These are phyloP conservation scores for Termitomyces sp. DNA, from an alignment of 1,284 basidiomycete species.

Conservation along the genomic window DNA sequence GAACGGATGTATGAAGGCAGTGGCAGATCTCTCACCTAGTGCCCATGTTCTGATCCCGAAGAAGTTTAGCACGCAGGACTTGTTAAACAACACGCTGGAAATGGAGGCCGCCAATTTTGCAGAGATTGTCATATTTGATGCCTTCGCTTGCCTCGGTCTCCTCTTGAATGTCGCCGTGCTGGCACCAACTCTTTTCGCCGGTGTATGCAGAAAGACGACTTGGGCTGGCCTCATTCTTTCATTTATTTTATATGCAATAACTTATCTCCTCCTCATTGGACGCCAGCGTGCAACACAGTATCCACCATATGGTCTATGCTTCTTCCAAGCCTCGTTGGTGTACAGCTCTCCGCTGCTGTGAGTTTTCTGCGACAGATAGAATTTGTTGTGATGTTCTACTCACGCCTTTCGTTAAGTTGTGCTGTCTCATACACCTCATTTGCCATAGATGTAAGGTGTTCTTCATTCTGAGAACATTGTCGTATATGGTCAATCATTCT, in stretches of 20 bases:
- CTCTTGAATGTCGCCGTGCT: conserved; percentile 8
- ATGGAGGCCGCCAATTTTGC: not conserved
- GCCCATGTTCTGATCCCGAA: not conserved
- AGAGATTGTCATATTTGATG: conserved; percentile 4
- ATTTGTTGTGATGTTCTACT: not conserved
- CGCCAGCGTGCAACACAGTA: conserved; percentile 16
- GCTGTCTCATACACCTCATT: not conserved
- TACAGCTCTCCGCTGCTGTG: conserved; percentile 20
- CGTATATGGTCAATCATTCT: not conserved
- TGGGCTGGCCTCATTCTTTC: conserved; percentile 20
- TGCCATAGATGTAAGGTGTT: not conserved
- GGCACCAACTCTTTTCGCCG: conserved; percentile 6
- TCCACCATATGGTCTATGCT: conserved; percentile 20
- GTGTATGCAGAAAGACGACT: conserved; percentile 14
- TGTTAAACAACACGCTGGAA: not conserved
- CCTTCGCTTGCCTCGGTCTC: conserved; percentile 5
- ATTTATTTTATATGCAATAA: conserved; percentile 20
- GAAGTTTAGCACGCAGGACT: not conserved
- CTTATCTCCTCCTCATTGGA: conserved; percentile 21
- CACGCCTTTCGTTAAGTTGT: not conserved
- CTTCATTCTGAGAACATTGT: not conserved
- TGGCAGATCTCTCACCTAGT: not conserved
- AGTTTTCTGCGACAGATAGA: not conserved
- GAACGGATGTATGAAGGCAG: not conserved
- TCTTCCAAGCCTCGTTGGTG: conserved; percentile 21